Base-by-base conservation (phyloP, 352 stramenopile genomes). In the Phytophthora tentaculata region DNA sequence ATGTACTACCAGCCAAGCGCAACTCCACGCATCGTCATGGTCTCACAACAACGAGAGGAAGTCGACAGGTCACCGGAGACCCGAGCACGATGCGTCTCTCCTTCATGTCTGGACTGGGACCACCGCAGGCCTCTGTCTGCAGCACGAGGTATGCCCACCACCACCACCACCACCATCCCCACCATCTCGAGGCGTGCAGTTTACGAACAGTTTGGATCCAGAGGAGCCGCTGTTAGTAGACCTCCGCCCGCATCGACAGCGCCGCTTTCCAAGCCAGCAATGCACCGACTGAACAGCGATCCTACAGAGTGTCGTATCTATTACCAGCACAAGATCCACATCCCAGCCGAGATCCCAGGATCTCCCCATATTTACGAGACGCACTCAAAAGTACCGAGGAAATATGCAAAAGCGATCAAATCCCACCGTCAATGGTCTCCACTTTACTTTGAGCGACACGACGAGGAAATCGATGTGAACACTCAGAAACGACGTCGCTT, bases 401-500 rank as follows among this genome's bases (percentile, higher is more conserved):
- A 61, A 29, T 32, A 60, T 5, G 14, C 4, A 9, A 67, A 13
- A 26, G 37, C 16, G 3, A 55, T 14, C 60, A 73, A 41, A 35
- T 61, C 56, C 14, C 32, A 50, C 13, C 58, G 28, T 17, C 45
- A 55, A 12, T 16, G 37, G 43, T 37, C 61, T 10, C 32, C 44
- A 8, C 14, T 19, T 14, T 59, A 56, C 52, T 71, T 50, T 4
- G 43, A 60, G 14, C 48, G 54, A 44, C 12, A 61, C 13, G 56
- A 45, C 10, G n/a, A 45, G 8, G 22, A 62, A 0, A 56, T 70
- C 24, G 41, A 54, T 3, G 13, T n/a, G 28, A 47, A n/a, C 23
- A 17, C 2, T 8, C 52, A 64, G 28, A 73, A 73, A 20, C 66
- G 60, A 20, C 60, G 66, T 55, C 60, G 66, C 7, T 35, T 66